Evolutionary conservation across 1,284 basidiomycete genomes (phyloP).

Genomic region (Ceratorhiza oryzae-sativae): DNA sequence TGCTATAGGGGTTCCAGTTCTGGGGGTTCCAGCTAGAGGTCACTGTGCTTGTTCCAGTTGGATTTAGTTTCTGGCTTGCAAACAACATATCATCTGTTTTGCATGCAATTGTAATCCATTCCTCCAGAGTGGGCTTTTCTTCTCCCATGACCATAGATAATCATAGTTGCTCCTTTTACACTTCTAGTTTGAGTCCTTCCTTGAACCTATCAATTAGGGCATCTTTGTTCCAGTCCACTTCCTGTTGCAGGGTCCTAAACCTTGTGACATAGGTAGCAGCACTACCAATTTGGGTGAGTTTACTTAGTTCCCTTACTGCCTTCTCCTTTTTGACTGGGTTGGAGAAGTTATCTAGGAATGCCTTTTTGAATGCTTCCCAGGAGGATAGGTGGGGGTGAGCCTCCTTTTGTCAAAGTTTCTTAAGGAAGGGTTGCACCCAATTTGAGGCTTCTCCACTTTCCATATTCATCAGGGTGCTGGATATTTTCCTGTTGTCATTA

Average conservation of each 20-base stretch:
- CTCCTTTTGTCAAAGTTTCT: background rate
- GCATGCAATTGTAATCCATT: background rate
- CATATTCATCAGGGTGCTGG: background rate
- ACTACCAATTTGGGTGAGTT: background rate
- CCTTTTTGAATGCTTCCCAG: background rate
- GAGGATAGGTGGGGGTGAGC: background rate
- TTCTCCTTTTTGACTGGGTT: conserved; percentile 5
- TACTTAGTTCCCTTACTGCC: background rate
- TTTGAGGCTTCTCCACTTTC: background rate
- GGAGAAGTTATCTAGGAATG: background rate
- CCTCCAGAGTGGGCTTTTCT: background rate
- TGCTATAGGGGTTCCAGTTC: background rate
- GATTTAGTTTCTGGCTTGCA: background rate
- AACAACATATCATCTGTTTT: background rate
- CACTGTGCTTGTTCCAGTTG: no score
- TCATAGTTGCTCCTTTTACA: background rate
- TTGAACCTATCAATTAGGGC: background rate
- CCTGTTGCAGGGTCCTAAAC: background rate
- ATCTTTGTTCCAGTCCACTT: conserved; percentile 5
- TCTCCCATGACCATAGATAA: background rate
- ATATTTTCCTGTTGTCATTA: background rate
- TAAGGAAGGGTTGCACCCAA: background rate
- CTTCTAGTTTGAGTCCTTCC: background rate
- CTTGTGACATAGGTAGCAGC: background rate
- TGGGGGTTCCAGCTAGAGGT: background rate